Percentiles rank a stretch among this genome's conserved stretches.
Evolutionary conservation across 768 basidiomycete species (phyloP).

Genomic region (Mycena galopus): DNA sequence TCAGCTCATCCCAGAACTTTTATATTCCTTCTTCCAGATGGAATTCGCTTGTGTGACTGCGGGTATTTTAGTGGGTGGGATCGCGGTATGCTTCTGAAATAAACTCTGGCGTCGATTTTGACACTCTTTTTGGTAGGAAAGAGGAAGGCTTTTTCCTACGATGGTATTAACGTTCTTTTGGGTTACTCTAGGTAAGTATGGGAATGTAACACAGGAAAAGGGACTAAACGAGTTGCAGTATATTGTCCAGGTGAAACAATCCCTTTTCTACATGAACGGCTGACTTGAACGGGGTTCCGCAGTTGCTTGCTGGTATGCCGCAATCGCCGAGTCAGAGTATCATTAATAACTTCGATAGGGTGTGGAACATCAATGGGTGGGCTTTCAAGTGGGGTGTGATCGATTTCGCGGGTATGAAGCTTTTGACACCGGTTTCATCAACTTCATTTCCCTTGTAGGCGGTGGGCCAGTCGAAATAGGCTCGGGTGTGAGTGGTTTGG

Average conservation of each 20-base stretch:
- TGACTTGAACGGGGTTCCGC: not conserved
- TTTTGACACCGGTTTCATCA: conserved; percentile 15
- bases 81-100: conserved; percentile 69
- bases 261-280: not conserved
- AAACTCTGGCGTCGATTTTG: not conserved
- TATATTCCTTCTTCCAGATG: conserved; percentile 91
- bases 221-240: conserved; percentile 51
- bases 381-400: conserved; percentile 86
- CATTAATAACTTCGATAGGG: conserved; percentile 45
- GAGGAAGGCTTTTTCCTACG: conserved; percentile 84
- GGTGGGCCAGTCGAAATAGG: conserved; percentile 92
- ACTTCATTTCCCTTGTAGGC: conserved; percentile 53
- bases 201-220: not conserved
- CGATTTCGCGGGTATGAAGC: conserved; percentile 84
- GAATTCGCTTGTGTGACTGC: conserved; percentile 89
- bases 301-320: conserved; percentile 73
- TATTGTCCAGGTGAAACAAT: conserved; percentile 71
- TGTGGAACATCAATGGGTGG: conserved; percentile 88
- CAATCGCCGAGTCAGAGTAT: not conserved
- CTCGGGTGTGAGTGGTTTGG: conserved; percentile 87
- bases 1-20: conserved; percentile 78
- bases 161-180: conserved; percentile 88
- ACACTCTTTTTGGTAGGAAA: conserved; percentile 38
- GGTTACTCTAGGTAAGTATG: conserved; percentile 68
- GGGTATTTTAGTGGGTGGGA: conserved; percentile 80